Evolutionary conservation across 2,329 filamentous ascomycete genomes (phyloP).

Genomic region (Mycosphaerella arachidis): DNA sequence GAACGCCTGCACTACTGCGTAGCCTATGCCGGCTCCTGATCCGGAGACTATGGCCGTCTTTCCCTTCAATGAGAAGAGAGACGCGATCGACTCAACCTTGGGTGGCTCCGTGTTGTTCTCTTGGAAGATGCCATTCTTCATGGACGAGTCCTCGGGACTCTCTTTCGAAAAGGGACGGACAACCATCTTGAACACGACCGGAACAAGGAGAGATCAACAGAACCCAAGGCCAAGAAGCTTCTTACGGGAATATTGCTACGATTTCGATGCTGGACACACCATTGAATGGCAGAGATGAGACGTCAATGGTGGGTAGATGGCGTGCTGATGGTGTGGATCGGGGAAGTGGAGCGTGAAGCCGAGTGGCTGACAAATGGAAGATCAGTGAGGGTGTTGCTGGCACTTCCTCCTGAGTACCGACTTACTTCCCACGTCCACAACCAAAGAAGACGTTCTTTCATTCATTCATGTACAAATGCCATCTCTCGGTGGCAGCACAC

Average conservation of each 20-base stretch:
- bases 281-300: not conserved
- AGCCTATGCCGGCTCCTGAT: slow-evolving; percentile 34
- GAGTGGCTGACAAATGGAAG: not conserved
- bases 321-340: no score
- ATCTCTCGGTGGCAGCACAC: not conserved
- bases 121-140: slow-evolving; percentile 34
- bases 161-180: slow-evolving; percentile 8
- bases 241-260: not conserved
- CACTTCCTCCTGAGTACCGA: not conserved
- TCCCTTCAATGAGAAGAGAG: slow-evolving; percentile 32
- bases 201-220: not conserved
- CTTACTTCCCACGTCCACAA: not conserved
- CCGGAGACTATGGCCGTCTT: slow-evolving; percentile 37
- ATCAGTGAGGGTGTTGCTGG: not conserved
- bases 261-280: not conserved
- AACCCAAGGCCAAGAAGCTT: not conserved
- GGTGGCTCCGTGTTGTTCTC: slow-evolving; percentile 35
- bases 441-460: not conserved
- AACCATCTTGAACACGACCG: not conserved
- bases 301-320: not conserved
- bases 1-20: slow-evolving; percentile 31
- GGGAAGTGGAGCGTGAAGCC: no score
- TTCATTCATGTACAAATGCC: not conserved
- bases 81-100: slow-evolving; percentile 22
- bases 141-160: slow-evolving; percentile 32